Base-by-base conservation (phyloP, 805 yeast genomes). In the Ogataea neopini region DNA sequence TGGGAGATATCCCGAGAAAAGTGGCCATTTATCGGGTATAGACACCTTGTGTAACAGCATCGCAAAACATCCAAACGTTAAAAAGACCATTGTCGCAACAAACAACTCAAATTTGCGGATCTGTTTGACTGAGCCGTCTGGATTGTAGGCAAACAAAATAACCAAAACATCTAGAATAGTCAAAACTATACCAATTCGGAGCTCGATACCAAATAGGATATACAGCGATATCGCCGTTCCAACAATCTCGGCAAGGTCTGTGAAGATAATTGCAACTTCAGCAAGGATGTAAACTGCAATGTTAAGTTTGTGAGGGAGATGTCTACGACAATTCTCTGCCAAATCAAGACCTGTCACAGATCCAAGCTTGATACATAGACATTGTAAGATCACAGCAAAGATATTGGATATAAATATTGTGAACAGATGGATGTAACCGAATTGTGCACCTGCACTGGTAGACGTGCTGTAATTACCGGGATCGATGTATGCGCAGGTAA, bases 381-480 rank as follows among this genome's bases (percentile, higher is more conserved):
- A 79, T 66, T 90, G 97, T 23, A 91, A 69, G 41, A 89, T 76
- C 23, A 89, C 86, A 0, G 97, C 97, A 70, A 88, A 83, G 43
- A 86, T 62, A 60, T 89, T 90, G n/a, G 96, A 84, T 48, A 89
- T 59, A 43, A 89, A 72, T 3, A 89, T 77, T 25, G 85, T 76
- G 64, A 88, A 86, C 43, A 90, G 72, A 44, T 89, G 76, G 48
- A 84, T 78, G 66, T 83, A 90, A 61, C 82, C 79, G 59, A 83
- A 86, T 46, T 81, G 75, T 2, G 96, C 91, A 43, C 97, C 97
- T 0, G 96, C 88, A 13, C 88, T 78, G 1, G 90, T 96, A 13
- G 94, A 89, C 0, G 96, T 87, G 37, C 95, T 81, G 67, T 88
- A 90, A 66, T 90, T 90, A 36, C 97, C 97, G 1, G 97, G 96